Conservation (phyloP, 345 rosid genomes). For the Eucalyptus cloeziana region DNA sequence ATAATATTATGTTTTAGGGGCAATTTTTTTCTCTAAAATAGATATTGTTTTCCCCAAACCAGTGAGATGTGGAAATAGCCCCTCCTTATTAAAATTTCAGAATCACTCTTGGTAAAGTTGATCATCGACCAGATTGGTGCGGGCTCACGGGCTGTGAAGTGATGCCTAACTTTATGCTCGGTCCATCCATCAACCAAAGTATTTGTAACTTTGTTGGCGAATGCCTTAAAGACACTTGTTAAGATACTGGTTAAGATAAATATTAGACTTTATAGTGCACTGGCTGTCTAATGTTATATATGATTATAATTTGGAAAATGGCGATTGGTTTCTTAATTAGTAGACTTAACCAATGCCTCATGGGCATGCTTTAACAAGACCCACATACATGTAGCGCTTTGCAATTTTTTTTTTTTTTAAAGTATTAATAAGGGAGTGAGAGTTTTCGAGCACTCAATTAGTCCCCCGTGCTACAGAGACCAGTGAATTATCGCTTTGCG, state of each 20-base stretch:
- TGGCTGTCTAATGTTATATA: background rate
- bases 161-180: background rate
- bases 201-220: background rate
- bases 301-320: background rate
- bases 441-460: background rate
- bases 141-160: background rate
- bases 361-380: background rate
- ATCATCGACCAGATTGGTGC: background rate
- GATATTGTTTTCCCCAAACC: background rate
- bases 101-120: background rate
- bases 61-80: background rate
- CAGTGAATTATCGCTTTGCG: background rate
- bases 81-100: background rate
- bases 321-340: background rate
- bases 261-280: background rate
- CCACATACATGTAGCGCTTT: background rate
- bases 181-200: background rate
- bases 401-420: background rate
- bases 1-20: background rate
- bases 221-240: background rate
- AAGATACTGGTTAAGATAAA: background rate
- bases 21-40: no score
- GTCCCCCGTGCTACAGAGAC: background rate
- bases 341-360: background rate
- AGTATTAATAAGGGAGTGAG: background rate